Percentiles rank a stretch among this genome's conserved stretches.
phyloP scores from a whole-genome alignment of 306 rosid genomes.

The Begonia loranthoides region DNA sequence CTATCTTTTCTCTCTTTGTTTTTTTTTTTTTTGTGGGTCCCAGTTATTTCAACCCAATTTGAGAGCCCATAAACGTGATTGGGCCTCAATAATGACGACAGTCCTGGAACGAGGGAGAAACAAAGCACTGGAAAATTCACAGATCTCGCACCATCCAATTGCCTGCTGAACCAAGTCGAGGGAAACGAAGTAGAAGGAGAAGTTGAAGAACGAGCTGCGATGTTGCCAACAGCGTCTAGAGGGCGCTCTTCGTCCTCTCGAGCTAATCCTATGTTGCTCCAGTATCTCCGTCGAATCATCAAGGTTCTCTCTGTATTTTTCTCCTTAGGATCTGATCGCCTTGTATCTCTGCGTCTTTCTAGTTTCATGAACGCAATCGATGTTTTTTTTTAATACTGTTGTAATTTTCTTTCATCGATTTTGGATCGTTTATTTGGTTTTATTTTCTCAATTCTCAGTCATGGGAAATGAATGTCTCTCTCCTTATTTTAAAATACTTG shows the following conservation, averaged over 20 bases:
- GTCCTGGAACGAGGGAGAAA: neutral
- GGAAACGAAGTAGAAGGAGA: constrained; percentile 5
- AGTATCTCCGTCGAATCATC: constrained; percentile 82
- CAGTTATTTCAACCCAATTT: too few species aligned
- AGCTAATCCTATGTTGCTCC: constrained; percentile 68
- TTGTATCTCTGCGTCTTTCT: too few species aligned
- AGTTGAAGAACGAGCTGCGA: constrained; percentile 12
- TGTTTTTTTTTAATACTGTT: too few species aligned
- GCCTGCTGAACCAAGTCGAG: constrained; percentile 10
- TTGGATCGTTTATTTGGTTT: too few species aligned
- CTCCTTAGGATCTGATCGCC: constrained; percentile 36
- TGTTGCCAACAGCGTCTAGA: constrained; percentile 83
- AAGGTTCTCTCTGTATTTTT: constrained; percentile 41
- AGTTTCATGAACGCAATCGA: too few species aligned
- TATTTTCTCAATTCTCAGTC: too few species aligned
- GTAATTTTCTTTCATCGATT: too few species aligned
- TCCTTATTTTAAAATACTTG: too few species aligned
- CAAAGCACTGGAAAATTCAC: constrained; percentile 4
- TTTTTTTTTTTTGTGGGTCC: too few species aligned
- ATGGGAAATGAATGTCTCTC: too few species aligned
- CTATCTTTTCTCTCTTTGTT: too few species aligned
- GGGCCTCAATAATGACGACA: neutral
- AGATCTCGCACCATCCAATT: constrained; percentile 25
- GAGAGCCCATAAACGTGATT: too few species aligned
- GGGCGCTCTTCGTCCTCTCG: constrained; percentile 80